Base-by-base conservation (phyloP, 2,329 filamentous ascomycete genomes). In the Amphichorda felina region DNA sequence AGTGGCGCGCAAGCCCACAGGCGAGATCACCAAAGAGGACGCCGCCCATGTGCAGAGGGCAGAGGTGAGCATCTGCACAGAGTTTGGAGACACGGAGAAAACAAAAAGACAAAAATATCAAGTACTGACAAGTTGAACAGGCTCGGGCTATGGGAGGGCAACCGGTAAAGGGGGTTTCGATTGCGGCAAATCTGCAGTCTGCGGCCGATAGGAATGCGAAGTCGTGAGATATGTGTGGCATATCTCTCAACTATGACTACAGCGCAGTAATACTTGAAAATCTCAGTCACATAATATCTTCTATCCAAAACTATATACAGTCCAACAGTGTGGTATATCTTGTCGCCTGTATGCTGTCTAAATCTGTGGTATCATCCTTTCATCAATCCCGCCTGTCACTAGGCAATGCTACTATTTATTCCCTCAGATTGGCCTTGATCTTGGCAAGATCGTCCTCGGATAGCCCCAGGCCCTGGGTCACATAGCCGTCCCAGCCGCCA, bases 401-500 rank as follows among this genome's bases (percentile, higher is more conserved):
- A n/a, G n/a, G n/a, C n/a, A n/a, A n/a, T n/a, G n/a, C n/a, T n/a
- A n/a, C n/a, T n/a, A 24, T 6, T 24, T 10, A 34, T n/a, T 30
- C 25, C 14, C 45, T 53, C 40, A 72, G 48, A 42, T 72, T 70
- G 41, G 43, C 50, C 54, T 58, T 66, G 43, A 73, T 68, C 34
- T 41, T 62, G 7, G 48, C 53, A 28, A 73, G 38, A 34, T 73
- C 68, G 3, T 57, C 54, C 2, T 47, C 43, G 1, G 61, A 61
- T 35, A 74, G 66, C 0, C 66, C 65, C 33, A 75, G 48, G 5
- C 50, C 50, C 22, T 52, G 48, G 11, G 45, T 59, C 21, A 68
- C 58, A 44, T 72, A 74, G 33, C 58, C 57, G 33, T 65, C 61
- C 46, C 66, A 71, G 3, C 67, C 65, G 15, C 64, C 66, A 36